A percentile compares a stretch with the other conserved stretches of the same genome.
Conservation (phyloP, 768 basidiomycete species). For the Naganishia friedmannii region DNA sequence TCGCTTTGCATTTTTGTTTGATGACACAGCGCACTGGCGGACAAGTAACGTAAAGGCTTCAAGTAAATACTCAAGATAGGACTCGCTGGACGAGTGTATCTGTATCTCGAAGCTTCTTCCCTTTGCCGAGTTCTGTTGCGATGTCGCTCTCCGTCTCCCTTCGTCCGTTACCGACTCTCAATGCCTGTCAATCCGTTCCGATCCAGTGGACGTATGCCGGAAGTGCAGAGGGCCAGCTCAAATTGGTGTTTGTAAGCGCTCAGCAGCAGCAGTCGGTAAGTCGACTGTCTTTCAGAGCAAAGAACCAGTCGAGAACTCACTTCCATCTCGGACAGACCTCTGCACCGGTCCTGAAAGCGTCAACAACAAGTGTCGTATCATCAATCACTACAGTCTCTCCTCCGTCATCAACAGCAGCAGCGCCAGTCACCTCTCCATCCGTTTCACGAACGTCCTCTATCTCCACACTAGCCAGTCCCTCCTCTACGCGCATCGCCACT, state of each 20-base stretch:
- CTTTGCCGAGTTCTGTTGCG: neutral
- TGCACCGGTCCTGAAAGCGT: neutral
- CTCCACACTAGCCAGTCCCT: neutral
- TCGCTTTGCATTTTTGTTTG: no score
- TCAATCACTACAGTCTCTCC: neutral
- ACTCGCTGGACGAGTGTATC: no score
- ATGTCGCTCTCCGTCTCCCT: conserved; percentile 13
- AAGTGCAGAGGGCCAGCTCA: neutral
- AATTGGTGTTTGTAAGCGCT: conserved; percentile 7
- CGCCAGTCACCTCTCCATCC: neutral
- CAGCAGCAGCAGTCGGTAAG: conserved; percentile 9
- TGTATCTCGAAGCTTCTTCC: neutral
- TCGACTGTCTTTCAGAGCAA: neutral
- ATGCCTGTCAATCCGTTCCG: conserved; percentile 14
- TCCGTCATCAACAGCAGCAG: neutral
- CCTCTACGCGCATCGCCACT: neutral
- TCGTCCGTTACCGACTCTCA: neutral
- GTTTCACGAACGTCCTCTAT: neutral
- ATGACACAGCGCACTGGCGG: no score
- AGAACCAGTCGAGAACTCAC: neutral
- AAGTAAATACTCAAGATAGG: no score
- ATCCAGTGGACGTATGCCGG: conserved; percentile 14
- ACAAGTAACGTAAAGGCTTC: no score
- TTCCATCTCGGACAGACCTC: neutral
- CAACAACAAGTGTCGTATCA: neutral